Base-by-base conservation (phyloP, 2,329 filamentous ascomycete species). In the Colletotrichum chlorophyti region DNA sequence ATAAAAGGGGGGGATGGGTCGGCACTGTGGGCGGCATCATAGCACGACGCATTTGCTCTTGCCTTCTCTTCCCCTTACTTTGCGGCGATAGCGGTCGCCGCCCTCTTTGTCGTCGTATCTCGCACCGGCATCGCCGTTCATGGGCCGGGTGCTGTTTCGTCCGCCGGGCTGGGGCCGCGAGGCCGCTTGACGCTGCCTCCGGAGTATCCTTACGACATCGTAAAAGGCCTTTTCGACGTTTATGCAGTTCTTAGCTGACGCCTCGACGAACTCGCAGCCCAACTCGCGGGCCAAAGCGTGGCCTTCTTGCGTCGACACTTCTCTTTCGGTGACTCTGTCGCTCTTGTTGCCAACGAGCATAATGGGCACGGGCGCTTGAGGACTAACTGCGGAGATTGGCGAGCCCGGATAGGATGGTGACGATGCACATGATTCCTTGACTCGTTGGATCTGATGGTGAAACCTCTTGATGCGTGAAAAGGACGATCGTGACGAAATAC, bases 151-250 rank as follows among this genome's bases (percentile, higher is more conserved):
- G 34, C 42, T 43, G 31, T 38, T 60, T 35, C 61, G 61, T 38
- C 59, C 59, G 42, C 54, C 49, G 45, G 64, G 52, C 40, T 65
- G 61, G 27, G 76, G 75, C 26, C 78, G 74, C 45, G 77, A 69
- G 10, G 78, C 74, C 58, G 80, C 78, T 67, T 91, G 88, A 68
- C 91, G 84, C 76, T 97, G 93, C 67, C 91, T 87, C 66, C 95
- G 88, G 64, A 99, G 80, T 73, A 95, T 91, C 65, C 95, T 83
- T 52, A 98, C 95, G 7, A 99, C 95, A 70, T 99, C 95, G 76
- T 97, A 98, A 71, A 99, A 98, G 27, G 93, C 94, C 81, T 96
- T 98, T 75, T 97, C 95, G 51, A 97, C 94, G 69, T 98, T 97
- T 80, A 97, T 93, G 78, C 93, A 97, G 73, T 97, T 97, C 80